Conservation (phyloP, 2,329 filamentous ascomycete species). For the Bisporella sp. region DNA sequence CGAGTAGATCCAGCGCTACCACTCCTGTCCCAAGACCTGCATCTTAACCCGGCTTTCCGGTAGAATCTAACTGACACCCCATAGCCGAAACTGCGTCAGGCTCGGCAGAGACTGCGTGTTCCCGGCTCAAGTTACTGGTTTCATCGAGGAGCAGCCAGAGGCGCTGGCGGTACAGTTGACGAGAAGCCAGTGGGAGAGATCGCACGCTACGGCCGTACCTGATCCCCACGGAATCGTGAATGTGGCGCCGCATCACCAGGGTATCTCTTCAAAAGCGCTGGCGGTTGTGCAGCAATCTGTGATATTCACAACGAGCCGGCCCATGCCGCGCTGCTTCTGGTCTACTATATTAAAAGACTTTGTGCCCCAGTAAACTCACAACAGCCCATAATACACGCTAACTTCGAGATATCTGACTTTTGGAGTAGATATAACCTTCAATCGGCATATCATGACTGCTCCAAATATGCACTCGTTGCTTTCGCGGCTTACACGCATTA, state of each 20-base stretch:
- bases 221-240: conserved; percentile 1
- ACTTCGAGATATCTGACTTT: too few relatives aligned
- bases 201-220: background rate
- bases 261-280: background rate
- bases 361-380: too few relatives aligned
- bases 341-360: too few relatives aligned
- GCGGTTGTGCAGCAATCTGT: too few relatives aligned
- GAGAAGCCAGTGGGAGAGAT: background rate
- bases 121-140: background rate
- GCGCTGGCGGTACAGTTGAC: background rate
- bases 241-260: background rate
- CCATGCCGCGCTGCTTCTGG: too few relatives aligned
- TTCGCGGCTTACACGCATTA: conserved; percentile 12
- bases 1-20: too few relatives aligned
- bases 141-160: background rate
- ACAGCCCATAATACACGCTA: too few relatives aligned
- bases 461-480: conserved; percentile 10
- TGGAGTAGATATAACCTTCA: conserved; percentile 9
- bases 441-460: conserved; percentile 6
- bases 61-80: too few relatives aligned
- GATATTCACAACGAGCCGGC: too few relatives aligned
- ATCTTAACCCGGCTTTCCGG: too few relatives aligned
- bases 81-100: conserved; percentile 12
- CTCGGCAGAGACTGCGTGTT: conserved; percentile 13
- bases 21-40: too few relatives aligned